phyloP scores from a whole-genome alignment of 495 filamentous ascomycete species.

The Gamarada debralockiae region DNA sequence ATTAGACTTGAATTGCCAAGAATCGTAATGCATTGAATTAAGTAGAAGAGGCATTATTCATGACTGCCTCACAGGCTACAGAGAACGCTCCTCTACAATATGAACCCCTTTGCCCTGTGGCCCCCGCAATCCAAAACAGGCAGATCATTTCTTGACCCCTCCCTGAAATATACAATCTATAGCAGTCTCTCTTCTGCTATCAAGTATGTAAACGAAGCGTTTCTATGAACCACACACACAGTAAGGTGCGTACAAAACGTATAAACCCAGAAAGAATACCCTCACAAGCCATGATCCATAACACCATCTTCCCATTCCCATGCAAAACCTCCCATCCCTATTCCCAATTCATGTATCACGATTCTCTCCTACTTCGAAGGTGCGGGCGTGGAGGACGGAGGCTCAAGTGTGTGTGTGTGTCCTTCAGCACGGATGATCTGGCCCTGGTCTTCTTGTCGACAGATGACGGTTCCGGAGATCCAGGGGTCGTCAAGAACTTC shows the following conservation, averaged over 20 bases:
- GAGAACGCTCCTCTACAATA: too few species aligned
- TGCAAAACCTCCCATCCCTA: not conserved
- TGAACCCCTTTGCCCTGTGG: not conserved
- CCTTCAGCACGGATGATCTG: slow-evolving; percentile 42
- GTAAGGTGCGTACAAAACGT: not conserved
- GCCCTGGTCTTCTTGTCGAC: slow-evolving; percentile 42
- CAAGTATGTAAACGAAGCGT: not conserved
- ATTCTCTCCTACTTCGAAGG: not conserved
- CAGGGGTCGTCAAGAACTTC: slow-evolving; percentile 90
- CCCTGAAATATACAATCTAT: slow-evolving; percentile 18
- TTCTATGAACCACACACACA: slow-evolving; percentile 10
- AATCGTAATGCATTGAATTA: not conserved
- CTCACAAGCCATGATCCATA: not conserved
- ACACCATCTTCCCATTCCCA: slow-evolving; percentile 1
- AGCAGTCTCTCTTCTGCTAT: slow-evolving; percentile 12
- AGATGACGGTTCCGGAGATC: slow-evolving; percentile 67
- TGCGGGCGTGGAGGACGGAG: slow-evolving; percentile 28
- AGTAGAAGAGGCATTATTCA: slow-evolving; percentile 6
- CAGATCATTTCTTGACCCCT: not conserved
- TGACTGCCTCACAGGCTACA: not conserved
- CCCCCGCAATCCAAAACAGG: not conserved
- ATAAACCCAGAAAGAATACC: not conserved
- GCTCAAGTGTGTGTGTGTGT: slow-evolving; percentile 52
- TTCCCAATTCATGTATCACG: not conserved
- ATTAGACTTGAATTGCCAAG: too few species aligned